phyloP scores from a whole-genome alignment of 2,329 filamentous ascomycete species.

The Phaeosphaeria sp. region DNA sequence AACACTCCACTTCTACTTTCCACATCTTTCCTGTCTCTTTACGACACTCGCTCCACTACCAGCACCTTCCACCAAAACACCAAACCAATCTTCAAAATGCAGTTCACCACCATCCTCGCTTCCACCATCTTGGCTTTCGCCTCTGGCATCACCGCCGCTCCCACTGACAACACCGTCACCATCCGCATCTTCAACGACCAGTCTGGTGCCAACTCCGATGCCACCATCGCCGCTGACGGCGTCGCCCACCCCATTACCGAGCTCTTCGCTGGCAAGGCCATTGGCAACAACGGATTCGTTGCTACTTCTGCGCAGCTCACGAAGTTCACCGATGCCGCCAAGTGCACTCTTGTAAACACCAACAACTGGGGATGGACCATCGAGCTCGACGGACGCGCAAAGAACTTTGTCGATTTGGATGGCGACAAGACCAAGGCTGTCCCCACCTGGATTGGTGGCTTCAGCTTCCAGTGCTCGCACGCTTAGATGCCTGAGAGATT shows the following conservation, averaged over 20 bases:
- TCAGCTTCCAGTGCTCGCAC: constrained; percentile 16
- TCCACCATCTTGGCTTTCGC: constrained; percentile 13
- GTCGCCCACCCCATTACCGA: constrained; percentile 1
- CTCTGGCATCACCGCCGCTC: constrained; percentile 8
- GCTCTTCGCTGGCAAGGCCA: constrained; percentile 14
- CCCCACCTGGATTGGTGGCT: constrained; percentile 16
- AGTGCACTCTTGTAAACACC: constrained; percentile 13
- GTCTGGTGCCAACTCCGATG: constrained; percentile 10
- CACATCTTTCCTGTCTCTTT: not conserved
- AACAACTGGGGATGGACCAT: constrained; percentile 6
- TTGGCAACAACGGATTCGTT: constrained; percentile 11
- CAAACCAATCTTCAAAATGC: constrained; percentile 14
- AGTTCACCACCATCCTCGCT: constrained; percentile 18
- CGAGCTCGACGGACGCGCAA: constrained; percentile 16
- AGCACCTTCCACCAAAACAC: not conserved
- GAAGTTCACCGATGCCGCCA: constrained; percentile 15
- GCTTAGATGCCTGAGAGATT: not conserved
- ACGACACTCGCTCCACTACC: constrained; percentile 1
- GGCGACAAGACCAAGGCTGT: constrained; percentile 15
- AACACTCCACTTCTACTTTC: constrained; percentile 5
- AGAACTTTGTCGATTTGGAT: constrained; percentile 20
- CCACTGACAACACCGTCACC: constrained; percentile 9
- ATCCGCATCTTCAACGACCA: constrained; percentile 16
- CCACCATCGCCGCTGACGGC: constrained; percentile 12
- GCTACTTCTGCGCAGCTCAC: constrained; percentile 19